Conservation (phyloP, 805 yeast genomes). For the Saturnispora dispora region DNA sequence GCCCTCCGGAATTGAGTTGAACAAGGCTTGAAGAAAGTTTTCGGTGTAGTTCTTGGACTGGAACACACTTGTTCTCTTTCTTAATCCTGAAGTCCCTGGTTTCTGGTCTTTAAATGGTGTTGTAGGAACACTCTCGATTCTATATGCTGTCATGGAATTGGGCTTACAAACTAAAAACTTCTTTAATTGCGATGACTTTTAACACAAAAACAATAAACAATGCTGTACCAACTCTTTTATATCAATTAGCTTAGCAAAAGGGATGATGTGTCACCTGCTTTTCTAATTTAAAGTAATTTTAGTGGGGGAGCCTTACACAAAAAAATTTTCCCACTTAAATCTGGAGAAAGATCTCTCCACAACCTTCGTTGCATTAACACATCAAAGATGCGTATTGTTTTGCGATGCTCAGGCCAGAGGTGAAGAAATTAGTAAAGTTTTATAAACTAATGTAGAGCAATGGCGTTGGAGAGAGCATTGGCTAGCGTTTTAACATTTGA, state of each 20-base stretch:
- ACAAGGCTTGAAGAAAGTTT: constrained; percentile 82
- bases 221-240: neutral
- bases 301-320: neutral
- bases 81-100: constrained; percentile 95
- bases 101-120: constrained; percentile 82
- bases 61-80: constrained; percentile 85
- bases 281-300: neutral
- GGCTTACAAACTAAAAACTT: neutral
- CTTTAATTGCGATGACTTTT: neutral
- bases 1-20: constrained; percentile 89
- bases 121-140: constrained; percentile 39
- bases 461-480: neutral
- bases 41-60: constrained; percentile 75
- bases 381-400: neutral
- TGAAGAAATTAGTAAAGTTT: neutral
- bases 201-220: neutral
- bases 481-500: constrained; percentile 70
- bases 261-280: neutral
- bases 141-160: constrained; percentile 3
- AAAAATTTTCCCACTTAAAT: neutral
- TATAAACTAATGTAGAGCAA: neutral
- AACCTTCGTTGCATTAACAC: neutral
- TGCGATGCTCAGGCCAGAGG: neutral
- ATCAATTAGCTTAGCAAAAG: neutral
- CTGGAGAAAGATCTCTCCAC: neutral